Conservation (phyloP, 2,329 filamentous ascomycete genomes). For the Raffaelea ambrosiae region DNA sequence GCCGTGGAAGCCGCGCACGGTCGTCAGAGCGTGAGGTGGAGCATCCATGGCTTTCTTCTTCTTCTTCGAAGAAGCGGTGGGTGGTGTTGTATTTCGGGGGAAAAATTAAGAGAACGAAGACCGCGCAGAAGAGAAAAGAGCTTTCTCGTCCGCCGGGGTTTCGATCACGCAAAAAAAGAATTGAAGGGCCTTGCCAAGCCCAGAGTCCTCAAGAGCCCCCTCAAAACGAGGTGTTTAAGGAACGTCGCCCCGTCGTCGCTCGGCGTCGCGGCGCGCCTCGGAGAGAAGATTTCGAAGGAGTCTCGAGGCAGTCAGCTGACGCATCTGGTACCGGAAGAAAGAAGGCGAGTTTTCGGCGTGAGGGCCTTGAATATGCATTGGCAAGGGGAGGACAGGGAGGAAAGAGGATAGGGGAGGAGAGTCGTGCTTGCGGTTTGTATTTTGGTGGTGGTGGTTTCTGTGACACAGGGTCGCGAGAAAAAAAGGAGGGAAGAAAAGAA, state of each 20-base stretch:
- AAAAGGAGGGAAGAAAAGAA: not conserved
- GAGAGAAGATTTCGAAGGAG: conserved; percentile 39
- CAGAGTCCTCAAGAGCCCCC: no score
- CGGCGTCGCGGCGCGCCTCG: conserved; percentile 47
- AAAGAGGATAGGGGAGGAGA: conserved; percentile 1
- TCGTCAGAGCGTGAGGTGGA: conserved; percentile 41
- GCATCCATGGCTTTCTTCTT: conserved; percentile 40
- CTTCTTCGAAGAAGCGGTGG: not conserved
- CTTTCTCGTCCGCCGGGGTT: no score
- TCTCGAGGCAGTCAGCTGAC: conserved; percentile 40
- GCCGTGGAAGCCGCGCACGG: conserved; percentile 48
- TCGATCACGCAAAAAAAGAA: no score
- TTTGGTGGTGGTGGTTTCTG: conserved; percentile 9
- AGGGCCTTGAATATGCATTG: conserved; percentile 48
- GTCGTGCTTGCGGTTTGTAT: conserved; percentile 6
- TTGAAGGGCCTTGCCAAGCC: no score
- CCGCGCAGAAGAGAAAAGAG: no score
- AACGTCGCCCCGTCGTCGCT: conserved; percentile 44
- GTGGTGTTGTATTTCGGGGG: no score
- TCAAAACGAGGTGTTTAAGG: conserved; percentile 3
- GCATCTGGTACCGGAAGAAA: conserved; percentile 51
- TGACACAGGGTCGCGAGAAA: conserved; percentile 3
- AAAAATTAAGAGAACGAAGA: no score
- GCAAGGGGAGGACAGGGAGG: no score
- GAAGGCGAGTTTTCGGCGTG: conserved; percentile 33